These are phyloP conservation scores for Colletotrichum orbiculare DNA, from an alignment of 2,329 filamentous ascomycete genomes.

Conservation along the genomic window DNA sequence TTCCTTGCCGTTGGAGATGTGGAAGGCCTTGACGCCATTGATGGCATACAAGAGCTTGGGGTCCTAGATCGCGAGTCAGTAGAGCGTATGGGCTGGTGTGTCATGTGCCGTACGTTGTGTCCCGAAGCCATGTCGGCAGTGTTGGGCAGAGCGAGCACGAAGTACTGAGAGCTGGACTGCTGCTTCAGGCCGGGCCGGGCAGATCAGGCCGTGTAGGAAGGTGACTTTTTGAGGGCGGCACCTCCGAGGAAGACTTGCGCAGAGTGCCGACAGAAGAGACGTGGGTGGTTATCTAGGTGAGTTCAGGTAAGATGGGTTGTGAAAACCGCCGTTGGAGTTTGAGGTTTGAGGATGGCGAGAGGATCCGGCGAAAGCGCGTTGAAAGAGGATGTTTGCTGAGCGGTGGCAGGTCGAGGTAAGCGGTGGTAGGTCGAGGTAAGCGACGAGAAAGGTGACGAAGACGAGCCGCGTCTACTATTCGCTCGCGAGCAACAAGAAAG, in stretches of 20 bases:
- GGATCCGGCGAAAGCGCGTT: background rate
- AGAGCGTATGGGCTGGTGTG: background rate
- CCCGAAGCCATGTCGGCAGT: conserved; percentile 51
- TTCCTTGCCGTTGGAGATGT: conserved; percentile 89
- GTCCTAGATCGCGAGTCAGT: conserved; percentile 53
- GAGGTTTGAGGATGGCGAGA: conserved; percentile 5
- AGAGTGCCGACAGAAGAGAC: background rate
- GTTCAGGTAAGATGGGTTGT: background rate
- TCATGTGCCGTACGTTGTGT: background rate
- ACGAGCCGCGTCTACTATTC: conserved; percentile 24
- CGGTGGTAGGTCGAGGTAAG: conserved; percentile 18
- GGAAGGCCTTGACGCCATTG: conserved; percentile 89
- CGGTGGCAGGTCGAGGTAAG: conserved; percentile 15
- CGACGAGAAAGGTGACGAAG: conserved; percentile 28
- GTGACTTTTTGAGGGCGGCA: background rate
- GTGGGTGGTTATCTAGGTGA: too few species aligned
- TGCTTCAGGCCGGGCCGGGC: conserved; percentile 6
- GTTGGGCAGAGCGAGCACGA: conserved; percentile 14
- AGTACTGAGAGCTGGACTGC: conserved; percentile 6
- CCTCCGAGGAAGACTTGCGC: conserved; percentile 15
- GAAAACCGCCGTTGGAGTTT: background rate
- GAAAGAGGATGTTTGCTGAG: conserved; percentile 6
- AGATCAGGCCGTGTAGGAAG: background rate
- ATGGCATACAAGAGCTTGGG: conserved; percentile 77
- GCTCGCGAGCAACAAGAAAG: conserved; percentile 7